These are phyloP conservation scores for Neurospora terricola DNA, from an alignment of 495 filamentous ascomycete genomes.

Conservation along the genomic window DNA sequence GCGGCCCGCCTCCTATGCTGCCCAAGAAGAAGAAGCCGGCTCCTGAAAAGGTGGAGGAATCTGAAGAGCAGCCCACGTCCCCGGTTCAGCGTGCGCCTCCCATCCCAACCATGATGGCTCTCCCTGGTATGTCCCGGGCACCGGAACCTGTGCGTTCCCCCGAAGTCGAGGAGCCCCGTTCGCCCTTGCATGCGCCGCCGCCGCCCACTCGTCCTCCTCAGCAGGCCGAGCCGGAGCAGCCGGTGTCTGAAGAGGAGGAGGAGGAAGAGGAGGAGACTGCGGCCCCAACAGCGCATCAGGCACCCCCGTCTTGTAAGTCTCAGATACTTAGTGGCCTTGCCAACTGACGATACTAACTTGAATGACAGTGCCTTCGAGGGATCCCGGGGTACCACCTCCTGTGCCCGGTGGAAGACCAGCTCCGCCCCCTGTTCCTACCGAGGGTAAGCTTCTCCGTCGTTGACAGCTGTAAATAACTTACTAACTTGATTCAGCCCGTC, in stretches of 20 bases:
- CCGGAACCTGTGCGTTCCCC: slow-evolving; percentile 21
- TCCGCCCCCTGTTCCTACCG: slow-evolving; percentile 59
- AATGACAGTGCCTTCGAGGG: slow-evolving; percentile 28
- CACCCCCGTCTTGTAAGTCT: slow-evolving; percentile 38
- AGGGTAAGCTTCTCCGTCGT: slow-evolving; percentile 43
- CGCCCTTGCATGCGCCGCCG: slow-evolving; percentile 32
- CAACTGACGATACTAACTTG: slow-evolving; percentile 20
- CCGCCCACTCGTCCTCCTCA: slow-evolving; percentile 16
- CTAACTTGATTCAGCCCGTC: slow-evolving; percentile 46
- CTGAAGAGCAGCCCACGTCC: slow-evolving; percentile 35
- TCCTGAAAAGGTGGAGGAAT: slow-evolving; percentile 34
- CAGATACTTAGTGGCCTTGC: slow-evolving; percentile 7
- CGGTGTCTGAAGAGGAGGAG: slow-evolving; percentile 29
- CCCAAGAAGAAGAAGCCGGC: slow-evolving; percentile 58
- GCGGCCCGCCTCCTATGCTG: slow-evolving; percentile 38
- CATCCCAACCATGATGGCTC: slow-evolving; percentile 60
- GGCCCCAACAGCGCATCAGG: slow-evolving; percentile 26
- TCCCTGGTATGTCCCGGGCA: slow-evolving; percentile 57
- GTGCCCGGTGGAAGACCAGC: slow-evolving; percentile 53
- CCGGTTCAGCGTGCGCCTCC: slow-evolving; percentile 50
- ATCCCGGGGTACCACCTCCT: slow-evolving; percentile 40
- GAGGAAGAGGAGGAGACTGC: slow-evolving; percentile 32
- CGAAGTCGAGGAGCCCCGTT: slow-evolving; percentile 29
- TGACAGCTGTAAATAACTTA: slow-evolving; percentile 10
- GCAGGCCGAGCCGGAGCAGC: slow-evolving; percentile 15